Conservation (phyloP, 305 asterid genomes). For the Galium porrigens region DNA sequence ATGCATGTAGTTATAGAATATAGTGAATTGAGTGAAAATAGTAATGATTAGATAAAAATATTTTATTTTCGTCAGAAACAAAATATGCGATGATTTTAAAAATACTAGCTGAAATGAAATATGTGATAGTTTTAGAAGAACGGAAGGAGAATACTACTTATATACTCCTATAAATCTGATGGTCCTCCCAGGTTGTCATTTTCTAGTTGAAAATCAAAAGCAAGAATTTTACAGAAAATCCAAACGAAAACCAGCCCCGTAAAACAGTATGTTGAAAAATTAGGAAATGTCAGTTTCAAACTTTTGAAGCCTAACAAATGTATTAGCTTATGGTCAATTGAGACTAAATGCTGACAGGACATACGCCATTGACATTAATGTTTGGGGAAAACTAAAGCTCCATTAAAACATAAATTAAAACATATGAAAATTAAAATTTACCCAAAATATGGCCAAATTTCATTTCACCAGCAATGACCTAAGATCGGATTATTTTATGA, state of each 20-base stretch:
- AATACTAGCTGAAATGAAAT: too few species aligned
- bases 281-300: constrained; percentile 24
- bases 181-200: constrained; percentile 39
- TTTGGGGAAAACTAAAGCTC: constrained; percentile 5
- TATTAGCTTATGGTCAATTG: not conserved
- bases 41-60: too few species aligned
- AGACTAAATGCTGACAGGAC: constrained; percentile 1
- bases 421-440: not conserved
- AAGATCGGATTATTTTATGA: not conserved
- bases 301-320: constrained; percentile 21
- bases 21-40: too few species aligned
- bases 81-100: too few species aligned
- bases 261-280: constrained; percentile 12
- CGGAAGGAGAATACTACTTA: not conserved
- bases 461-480: constrained; percentile 1
- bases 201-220: constrained; percentile 23
- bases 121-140: not conserved
- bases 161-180: constrained; percentile 8
- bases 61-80: too few species aligned
- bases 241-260: constrained; percentile 22
- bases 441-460: not conserved
- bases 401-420: not conserved
- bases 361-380: constrained; percentile 15
- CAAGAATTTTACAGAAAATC: constrained; percentile 25
- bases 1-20: not conserved